These are phyloP conservation scores for Solanum pinnatisectum DNA, from an alignment of 257 asterid genomes.

Conservation along the genomic window DNA sequence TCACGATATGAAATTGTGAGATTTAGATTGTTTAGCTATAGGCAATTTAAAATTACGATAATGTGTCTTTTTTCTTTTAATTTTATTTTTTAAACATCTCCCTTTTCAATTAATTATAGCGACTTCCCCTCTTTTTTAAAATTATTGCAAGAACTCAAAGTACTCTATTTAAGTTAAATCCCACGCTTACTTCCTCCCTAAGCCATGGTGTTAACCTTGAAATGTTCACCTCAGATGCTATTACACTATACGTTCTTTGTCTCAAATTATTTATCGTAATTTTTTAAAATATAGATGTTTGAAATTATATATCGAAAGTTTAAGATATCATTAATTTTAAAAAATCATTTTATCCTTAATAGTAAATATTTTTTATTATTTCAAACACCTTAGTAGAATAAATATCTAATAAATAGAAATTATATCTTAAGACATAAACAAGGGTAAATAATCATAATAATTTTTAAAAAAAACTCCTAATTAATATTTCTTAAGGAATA, in stretches of 20 bases:
- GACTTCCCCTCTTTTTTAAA: neutral
- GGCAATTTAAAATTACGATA: neutral
- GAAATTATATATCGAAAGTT: neutral
- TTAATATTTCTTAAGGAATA: neutral
- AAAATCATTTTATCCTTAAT: neutral
- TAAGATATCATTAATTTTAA: neutral
- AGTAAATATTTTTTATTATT: neutral
- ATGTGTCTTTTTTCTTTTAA: too few relatives aligned
- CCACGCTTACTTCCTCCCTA: neutral
- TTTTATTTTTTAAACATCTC: neutral
- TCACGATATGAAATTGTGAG: too few relatives aligned
- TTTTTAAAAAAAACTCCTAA: neutral
- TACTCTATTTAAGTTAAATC: neutral
- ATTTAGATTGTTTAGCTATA: too few relatives aligned
- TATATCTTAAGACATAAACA: neutral
- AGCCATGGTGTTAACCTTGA: neutral
- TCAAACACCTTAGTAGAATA: neutral
- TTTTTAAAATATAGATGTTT: neutral
- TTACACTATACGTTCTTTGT: rapidly evolving
- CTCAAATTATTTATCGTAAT: neutral
- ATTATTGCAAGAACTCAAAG: neutral
- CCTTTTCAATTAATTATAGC: neutral
- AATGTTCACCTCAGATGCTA: neutral
- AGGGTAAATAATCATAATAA: neutral
- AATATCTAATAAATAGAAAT: neutral